Conservation (phyloP, 1,284 basidiomycete genomes). For the Leccinum subrobustum region DNA sequence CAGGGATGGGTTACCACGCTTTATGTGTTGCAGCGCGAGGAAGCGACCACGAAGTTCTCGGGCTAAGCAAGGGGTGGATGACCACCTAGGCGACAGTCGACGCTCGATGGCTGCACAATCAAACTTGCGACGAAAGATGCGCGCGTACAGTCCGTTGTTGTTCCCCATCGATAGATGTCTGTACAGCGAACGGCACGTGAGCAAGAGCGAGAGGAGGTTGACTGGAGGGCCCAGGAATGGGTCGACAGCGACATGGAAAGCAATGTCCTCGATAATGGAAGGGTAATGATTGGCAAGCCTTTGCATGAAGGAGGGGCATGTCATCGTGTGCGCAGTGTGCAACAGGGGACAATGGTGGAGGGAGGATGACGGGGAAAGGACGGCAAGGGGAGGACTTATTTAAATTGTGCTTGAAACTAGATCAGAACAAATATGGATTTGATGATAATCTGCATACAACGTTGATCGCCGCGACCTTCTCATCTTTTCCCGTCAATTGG, state of each 20-base stretch:
- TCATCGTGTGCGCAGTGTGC: constrained; percentile 2
- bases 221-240: constrained; percentile 42
- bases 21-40: constrained; percentile 38
- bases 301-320: constrained; percentile 14
- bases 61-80: constrained; percentile 36
- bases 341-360: neutral
- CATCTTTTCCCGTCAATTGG: constrained; percentile 34
- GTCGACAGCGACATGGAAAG: constrained; percentile 36
- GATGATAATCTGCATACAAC: constrained; percentile 38
- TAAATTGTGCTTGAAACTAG: constrained; percentile 27
- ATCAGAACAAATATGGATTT: constrained; percentile 36
- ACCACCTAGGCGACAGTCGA: constrained; percentile 46
- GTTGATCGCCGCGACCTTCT: no score
- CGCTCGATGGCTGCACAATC: constrained; percentile 56
- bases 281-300: constrained; percentile 27
- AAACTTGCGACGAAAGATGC: constrained; percentile 61
- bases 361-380: constrained; percentile 6
- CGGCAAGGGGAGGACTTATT: constrained; percentile 25
- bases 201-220: constrained; percentile 46
- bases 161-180: constrained; percentile 34
- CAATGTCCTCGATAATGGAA: constrained; percentile 39
- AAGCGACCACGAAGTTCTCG: constrained; percentile 42
- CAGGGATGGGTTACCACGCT: constrained; percentile 19
- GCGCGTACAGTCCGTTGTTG: constrained; percentile 55
- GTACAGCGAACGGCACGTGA: constrained; percentile 48